phyloP scores from a whole-genome alignment of 352 stramenopile genomes.

The Phytopythium montanum region DNA sequence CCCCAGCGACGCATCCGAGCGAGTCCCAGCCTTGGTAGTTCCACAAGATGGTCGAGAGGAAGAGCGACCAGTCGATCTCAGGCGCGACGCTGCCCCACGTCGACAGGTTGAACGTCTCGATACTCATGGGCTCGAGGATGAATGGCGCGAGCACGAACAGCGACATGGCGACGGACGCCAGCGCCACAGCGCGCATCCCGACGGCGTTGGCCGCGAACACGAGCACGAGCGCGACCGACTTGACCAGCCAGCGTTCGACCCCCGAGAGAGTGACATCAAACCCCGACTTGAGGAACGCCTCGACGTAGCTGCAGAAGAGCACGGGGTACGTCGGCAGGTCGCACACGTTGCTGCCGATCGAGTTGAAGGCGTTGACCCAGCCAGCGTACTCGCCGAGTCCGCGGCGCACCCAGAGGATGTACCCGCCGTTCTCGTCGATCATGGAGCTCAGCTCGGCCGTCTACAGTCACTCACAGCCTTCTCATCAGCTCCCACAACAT shows the following conservation, averaged over 20 bases:
- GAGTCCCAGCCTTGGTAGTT: slow-evolving; percentile 88
- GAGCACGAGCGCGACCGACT: slow-evolving; percentile 59
- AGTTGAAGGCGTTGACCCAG: slow-evolving; percentile 86
- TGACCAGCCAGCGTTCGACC: slow-evolving; percentile 65
- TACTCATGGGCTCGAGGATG: slow-evolving; percentile 63
- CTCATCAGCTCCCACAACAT: background rate
- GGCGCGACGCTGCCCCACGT: slow-evolving; percentile 69
- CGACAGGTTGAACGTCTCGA: slow-evolving; percentile 69
- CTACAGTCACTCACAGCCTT: slow-evolving; percentile 14
- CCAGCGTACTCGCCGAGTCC: slow-evolving; percentile 76
- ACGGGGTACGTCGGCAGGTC: slow-evolving; percentile 83
- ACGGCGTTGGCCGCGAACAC: slow-evolving; percentile 71
- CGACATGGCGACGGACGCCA: slow-evolving; percentile 78
- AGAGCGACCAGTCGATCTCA: slow-evolving; percentile 80
- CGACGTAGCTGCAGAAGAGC: slow-evolving; percentile 81
- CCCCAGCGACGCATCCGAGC: slow-evolving; percentile 77
- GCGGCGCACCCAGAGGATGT: slow-evolving; percentile 83
- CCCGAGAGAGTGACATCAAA: slow-evolving; percentile 50
- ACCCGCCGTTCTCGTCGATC: slow-evolving; percentile 84
- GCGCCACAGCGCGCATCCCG: slow-evolving; percentile 70
- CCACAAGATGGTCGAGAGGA: slow-evolving; percentile 84
- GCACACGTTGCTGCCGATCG: slow-evolving; percentile 80
- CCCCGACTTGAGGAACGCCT: slow-evolving; percentile 66
- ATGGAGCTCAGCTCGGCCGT: slow-evolving; percentile 81
- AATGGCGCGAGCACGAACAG: slow-evolving; percentile 82